Evolutionary conservation across 192 early-diverging fungal genomes (phyloP).

Genomic region (Globomyces pollinis-pini): DNA sequence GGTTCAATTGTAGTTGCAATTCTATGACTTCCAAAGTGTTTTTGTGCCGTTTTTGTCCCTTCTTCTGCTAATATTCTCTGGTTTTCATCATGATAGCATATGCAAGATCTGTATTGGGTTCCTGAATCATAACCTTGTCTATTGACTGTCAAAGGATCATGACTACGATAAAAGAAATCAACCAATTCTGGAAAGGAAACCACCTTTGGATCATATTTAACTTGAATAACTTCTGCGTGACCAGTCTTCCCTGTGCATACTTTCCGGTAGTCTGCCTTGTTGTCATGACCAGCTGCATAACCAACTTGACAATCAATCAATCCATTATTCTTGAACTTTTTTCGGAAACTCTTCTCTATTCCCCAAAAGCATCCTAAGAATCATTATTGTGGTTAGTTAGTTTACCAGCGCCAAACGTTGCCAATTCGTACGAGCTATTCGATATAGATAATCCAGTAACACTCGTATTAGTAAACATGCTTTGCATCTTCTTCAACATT

Average conservation of each 20-base stretch:
- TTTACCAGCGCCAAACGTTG: slow-evolving; percentile 89
- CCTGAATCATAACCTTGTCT: slow-evolving; percentile 77
- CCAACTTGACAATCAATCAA: slow-evolving; percentile 50
- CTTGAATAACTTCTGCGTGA: slow-evolving; percentile 77
- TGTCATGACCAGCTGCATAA: slow-evolving; percentile 40
- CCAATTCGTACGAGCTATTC: too few species aligned
- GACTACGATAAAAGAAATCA: slow-evolving; percentile 61
- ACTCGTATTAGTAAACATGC: too few species aligned
- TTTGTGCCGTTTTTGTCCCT: slow-evolving; percentile 56
- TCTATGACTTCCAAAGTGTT: slow-evolving; percentile 25
- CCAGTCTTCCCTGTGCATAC: slow-evolving; percentile 65
- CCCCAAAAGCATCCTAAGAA: slow-evolving; percentile 93
- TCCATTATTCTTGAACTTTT: slow-evolving; percentile 26
- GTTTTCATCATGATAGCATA: slow-evolving; percentile 70
- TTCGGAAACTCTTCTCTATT: slow-evolving; percentile 26
- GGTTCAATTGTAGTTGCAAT: slow-evolving; percentile 64
- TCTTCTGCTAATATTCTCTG: slow-evolving; percentile 67
- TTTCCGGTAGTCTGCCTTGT: slow-evolving; percentile 23
- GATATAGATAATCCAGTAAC: too few species aligned
- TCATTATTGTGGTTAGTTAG: too few species aligned
- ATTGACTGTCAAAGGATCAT: slow-evolving; percentile 77
- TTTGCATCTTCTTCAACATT: too few species aligned
- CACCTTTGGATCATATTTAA: slow-evolving; percentile 61
- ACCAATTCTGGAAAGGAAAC: slow-evolving; percentile 68
- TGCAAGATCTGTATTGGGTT: slow-evolving; percentile 78